Evolutionary conservation across 805 yeast species (phyloP), one percentile per base, ranked within the genome.

Genomic region (Metschnikowia chrysomelidarum): DNA sequence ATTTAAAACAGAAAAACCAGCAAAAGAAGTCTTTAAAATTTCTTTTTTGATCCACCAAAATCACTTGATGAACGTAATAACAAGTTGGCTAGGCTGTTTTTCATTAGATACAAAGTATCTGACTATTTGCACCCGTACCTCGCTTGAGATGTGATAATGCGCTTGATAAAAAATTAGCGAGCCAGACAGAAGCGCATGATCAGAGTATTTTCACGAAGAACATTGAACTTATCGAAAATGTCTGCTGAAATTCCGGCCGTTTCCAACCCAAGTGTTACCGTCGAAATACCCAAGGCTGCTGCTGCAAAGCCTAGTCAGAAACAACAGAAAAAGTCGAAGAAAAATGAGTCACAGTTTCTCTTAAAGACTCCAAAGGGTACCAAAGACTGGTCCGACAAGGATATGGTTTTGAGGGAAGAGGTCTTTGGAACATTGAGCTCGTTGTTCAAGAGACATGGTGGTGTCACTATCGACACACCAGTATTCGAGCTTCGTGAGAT

Each of bases 361-460:
- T 71, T 93, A 57, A 93, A 93, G 63, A 87, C 95, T 27, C 98
- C 98, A 33, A 93, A 93, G 61, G 98, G 98, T 46, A 67, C 98
- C 50, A 89, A 88, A 62, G 98, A 93, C 62, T 93, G 98, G 98
- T 87, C 96, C 45, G 98, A 93, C 53, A 83, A 84, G 59, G 98
- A 93, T 60, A 93, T 93, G 98, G 84, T 88, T 24, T 78, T 93
- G 49, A 80, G 98, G 62, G 91, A 86, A 52, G 93, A 85, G 24
- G 76, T 93, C 42, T 93, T 93, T 61, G 67, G 71, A 34, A 75
- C 87, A 7, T 64, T 93, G 43, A 76, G 89, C 11, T 53, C 67
- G 2, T 63, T 93, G 32, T 93, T 93, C 75, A 84, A 88, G 62
- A 82, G 88, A 51, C 99, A 93, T 62, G 99, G 99, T 44, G 98